Evolutionary conservation across 179 eudicot species (phyloP).

Genomic region (Heliamphora pulchella): DNA sequence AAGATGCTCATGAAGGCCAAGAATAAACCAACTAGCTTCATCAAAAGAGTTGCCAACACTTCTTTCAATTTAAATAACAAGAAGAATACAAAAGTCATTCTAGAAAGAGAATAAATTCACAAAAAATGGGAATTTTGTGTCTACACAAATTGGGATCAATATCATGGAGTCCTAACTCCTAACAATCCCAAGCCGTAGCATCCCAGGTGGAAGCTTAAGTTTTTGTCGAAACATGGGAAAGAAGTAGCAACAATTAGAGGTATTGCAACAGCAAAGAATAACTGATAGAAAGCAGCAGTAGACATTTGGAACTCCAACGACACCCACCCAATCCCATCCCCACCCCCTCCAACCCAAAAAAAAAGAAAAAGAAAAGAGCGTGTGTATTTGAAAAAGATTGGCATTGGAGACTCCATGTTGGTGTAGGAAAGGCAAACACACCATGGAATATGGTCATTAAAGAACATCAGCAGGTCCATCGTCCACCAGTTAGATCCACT

Average conservation of each 20-base stretch:
- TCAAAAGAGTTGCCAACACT: neutral
- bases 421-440: neutral
- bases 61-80: neutral
- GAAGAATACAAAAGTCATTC: neutral
- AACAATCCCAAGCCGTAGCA: neutral
- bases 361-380: neutral
- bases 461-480: constrained; percentile 2
- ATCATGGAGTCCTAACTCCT: neutral
- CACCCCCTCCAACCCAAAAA: neutral
- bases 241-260: neutral
- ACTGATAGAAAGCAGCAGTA: neutral
- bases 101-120: neutral
- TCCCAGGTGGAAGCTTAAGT: neutral
- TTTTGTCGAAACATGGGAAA: constrained; percentile 4
- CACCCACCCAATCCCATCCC: neutral
- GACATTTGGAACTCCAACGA: constrained; percentile 4
- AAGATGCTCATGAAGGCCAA: neutral
- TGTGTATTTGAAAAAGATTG: neutral
- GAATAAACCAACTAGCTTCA: neutral
- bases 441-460: neutral
- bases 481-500: constrained; percentile 11
- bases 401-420: neutral
- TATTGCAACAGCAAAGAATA: neutral
- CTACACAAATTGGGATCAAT: neutral
- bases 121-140: neutral